phyloP scores from a whole-genome alignment of 306 rosid genomes.

The Comarum palustre region DNA sequence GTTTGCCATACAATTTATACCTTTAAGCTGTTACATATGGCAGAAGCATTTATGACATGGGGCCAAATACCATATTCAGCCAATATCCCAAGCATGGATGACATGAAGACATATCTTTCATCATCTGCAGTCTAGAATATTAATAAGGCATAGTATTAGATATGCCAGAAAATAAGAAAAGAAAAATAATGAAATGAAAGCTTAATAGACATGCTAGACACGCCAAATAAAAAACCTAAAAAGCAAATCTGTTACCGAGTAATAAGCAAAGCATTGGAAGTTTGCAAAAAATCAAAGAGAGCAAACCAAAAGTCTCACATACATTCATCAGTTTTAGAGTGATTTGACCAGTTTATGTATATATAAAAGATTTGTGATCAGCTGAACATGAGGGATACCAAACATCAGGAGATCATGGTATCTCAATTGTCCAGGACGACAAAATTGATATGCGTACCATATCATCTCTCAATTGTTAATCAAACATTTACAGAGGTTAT shows the following conservation, averaged over 20 bases:
- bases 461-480: not conserved
- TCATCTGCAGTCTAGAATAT: constrained; percentile 67
- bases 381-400: not conserved
- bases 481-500: not conserved
- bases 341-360: not conserved
- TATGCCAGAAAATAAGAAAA: not conserved
- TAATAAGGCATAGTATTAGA: constrained; percentile 24
- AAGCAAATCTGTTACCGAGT: not conserved
- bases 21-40: constrained; percentile 69
- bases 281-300: not conserved
- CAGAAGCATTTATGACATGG: constrained; percentile 74
- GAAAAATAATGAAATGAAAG: not conserved
- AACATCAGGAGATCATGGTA: not conserved
- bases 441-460: not conserved
- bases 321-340: not conserved
- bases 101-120: constrained; percentile 78
- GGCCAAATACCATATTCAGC: constrained; percentile 81
- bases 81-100: constrained; percentile 83
- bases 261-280: not conserved
- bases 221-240: not conserved
- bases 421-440: not conserved
- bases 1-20: constrained; percentile 35
- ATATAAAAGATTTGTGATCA: not conserved
- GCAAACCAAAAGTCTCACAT: constrained; percentile 2
- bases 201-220: not conserved